These are phyloP conservation scores for Eutrema yunnanense DNA, from an alignment of 345 rosid species.

Conservation along the genomic window DNA sequence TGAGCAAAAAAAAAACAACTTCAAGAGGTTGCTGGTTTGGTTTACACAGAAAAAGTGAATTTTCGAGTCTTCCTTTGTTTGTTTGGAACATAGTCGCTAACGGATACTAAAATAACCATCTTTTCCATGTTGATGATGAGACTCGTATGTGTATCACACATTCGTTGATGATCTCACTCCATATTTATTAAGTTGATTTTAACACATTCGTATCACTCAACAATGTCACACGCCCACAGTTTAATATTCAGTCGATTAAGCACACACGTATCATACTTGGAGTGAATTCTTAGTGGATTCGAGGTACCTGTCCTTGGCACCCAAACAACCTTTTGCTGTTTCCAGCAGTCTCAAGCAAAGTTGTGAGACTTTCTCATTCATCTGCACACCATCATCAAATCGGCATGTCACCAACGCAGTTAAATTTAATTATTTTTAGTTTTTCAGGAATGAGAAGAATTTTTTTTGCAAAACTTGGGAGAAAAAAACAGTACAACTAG, in stretches of 20 bases:
- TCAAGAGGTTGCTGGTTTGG: no score
- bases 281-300: conserved; percentile 37
- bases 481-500: conserved; percentile 40
- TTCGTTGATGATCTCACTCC: no score
- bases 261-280: background rate
- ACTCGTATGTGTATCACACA: no score
- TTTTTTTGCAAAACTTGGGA: background rate
- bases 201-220: no score
- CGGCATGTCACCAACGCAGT: background rate
- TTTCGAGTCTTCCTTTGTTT: no score
- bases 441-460: background rate
- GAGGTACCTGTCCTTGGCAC: conserved; percentile 42
- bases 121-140: no score
- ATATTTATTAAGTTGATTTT: no score
- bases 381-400: conserved; percentile 37
- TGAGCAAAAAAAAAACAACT: no score
- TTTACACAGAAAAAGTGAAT: no score
- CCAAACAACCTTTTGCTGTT: conserved; percentile 49
- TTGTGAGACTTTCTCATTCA: conserved; percentile 32
- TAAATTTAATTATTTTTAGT: no score
- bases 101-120: no score
- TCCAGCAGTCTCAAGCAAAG: conserved; percentile 60
- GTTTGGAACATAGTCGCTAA: no score
- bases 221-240: background rate
- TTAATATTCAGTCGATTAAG: background rate